A percentile compares a stretch with the other conserved stretches of the same genome.
Evolutionary conservation across 768 basidiomycete genomes (phyloP).

Genomic region (Leucocoprinus birnbaumii): DNA sequence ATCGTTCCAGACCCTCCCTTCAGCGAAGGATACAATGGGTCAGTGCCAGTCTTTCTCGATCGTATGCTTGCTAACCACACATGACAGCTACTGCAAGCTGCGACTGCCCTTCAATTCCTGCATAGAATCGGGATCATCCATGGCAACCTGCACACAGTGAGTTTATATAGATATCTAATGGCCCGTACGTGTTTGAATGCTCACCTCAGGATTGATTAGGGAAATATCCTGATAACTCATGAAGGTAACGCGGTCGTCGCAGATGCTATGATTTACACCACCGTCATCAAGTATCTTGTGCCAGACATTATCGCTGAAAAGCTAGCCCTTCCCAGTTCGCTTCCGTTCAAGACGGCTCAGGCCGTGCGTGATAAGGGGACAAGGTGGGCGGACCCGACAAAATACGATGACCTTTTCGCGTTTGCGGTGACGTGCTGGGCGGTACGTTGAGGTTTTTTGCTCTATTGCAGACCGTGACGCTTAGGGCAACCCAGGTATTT

Average conservation of each 20-base stretch:
- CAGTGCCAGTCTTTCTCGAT: background rate
- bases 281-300: background rate
- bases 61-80: too few relatives aligned
- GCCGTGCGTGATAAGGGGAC: background rate
- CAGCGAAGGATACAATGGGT: background rate
- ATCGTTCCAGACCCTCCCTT: background rate
- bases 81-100: background rate
- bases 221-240: conserved; percentile 1
- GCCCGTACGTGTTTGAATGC: too few relatives aligned
- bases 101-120: background rate
- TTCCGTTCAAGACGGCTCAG: background rate
- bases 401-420: background rate
- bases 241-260: background rate
- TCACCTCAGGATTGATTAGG: background rate
- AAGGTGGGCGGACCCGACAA: background rate
- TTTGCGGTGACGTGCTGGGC: conserved; percentile 2
- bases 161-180: background rate
- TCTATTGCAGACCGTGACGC: background rate
- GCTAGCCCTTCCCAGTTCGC: background rate
- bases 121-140: background rate
- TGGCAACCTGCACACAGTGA: conserved; percentile 1
- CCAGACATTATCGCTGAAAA: background rate
- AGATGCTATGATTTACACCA: background rate
- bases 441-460: background rate
- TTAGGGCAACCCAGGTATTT: background rate